Percentiles rank a stretch among this genome's conserved stretches.
Conservation (phyloP, 1,139 yeast species). For the Pneumocystis wakefieldiae region DNA sequence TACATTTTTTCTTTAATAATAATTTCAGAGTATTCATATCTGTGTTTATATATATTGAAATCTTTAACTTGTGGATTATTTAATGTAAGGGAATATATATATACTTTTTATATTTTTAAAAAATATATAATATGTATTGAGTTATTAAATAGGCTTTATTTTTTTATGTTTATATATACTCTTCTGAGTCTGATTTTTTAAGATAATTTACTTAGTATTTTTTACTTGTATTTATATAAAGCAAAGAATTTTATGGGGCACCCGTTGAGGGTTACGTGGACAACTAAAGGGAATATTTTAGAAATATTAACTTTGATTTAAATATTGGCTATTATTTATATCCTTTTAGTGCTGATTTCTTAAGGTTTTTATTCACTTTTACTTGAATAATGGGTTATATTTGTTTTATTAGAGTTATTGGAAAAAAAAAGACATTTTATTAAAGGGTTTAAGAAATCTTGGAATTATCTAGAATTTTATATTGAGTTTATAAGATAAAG, state of each 20-base stretch:
- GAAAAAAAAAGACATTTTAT: not conserved
- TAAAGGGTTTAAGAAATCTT: not conserved
- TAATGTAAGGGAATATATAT: not conserved
- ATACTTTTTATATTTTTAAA: not conserved
- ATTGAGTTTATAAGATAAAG: not conserved
- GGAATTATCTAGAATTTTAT: not conserved
- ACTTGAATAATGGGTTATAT: not conserved
- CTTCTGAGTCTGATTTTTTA: not conserved
- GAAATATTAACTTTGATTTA: not conserved
- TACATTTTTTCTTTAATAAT: not conserved
- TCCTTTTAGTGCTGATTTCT: not conserved
- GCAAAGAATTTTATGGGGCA: not conserved
- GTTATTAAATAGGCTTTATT: not conserved
- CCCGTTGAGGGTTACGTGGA: not conserved
- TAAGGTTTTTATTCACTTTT: not conserved
- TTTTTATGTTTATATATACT: not conserved
- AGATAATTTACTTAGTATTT: not conserved
- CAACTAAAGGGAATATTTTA: not conserved
- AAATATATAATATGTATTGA: not conserved
- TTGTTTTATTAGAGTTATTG: not conserved
- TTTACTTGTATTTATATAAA: not conserved
- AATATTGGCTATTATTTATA: not conserved
- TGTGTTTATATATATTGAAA: not conserved
- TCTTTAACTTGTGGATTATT: not conserved
- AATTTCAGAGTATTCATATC: not conserved